Percentiles rank a stretch among this genome's conserved stretches.
Evolutionary conservation across 2,329 filamentous ascomycete genomes (phyloP).

Genomic region (Aspergillus fumigatiaffinis): DNA sequence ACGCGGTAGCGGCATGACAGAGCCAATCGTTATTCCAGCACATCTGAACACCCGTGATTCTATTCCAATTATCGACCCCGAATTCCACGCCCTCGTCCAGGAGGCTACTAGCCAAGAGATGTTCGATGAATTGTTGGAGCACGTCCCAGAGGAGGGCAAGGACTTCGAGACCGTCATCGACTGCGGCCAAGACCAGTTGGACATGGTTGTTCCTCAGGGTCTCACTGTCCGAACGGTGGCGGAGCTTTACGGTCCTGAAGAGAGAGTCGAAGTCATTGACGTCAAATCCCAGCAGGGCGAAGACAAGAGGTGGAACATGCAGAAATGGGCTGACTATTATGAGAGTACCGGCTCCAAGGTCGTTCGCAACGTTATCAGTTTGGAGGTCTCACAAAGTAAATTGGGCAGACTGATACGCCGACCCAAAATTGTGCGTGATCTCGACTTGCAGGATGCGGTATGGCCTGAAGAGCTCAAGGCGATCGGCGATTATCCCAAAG

Average conservation of each 20-base stretch:
- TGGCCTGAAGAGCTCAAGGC: conserved; percentile 51
- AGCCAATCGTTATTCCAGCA: conserved; percentile 64
- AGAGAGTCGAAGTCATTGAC: conserved; percentile 63
- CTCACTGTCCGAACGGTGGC: conserved; percentile 62
- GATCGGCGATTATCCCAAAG: conserved; percentile 57
- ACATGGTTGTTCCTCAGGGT: conserved; percentile 64
- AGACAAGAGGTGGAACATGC: conserved; percentile 62
- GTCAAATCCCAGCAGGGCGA: conserved; percentile 66
- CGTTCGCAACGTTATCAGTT: conserved; percentile 65
- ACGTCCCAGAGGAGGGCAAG: conserved; percentile 23
- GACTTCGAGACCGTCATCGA: conserved; percentile 48
- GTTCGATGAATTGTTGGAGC: conserved; percentile 37
- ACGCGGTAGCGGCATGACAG: conserved; percentile 58
- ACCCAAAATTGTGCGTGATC: conserved; percentile 62
- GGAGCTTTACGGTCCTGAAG: conserved; percentile 60
- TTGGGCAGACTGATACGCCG: conserved; percentile 60
- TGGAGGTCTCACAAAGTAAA: conserved; percentile 63
- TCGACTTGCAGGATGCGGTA: conserved; percentile 51
- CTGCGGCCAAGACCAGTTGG: conserved; percentile 61
- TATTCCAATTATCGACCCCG: conserved; percentile 19
- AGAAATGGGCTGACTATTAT: conserved; percentile 66
- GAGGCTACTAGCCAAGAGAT: conserved; percentile 37
- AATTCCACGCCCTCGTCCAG: conserved; percentile 27
- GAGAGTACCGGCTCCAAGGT: conserved; percentile 56
- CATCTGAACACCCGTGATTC: conserved; percentile 55